A percentile compares a stretch with the other conserved stretches of the same genome.
These are phyloP conservation scores for Talaromyces albobiverticillius DNA, from an alignment of 2,329 filamentous ascomycete genomes.

Conservation along the genomic window DNA sequence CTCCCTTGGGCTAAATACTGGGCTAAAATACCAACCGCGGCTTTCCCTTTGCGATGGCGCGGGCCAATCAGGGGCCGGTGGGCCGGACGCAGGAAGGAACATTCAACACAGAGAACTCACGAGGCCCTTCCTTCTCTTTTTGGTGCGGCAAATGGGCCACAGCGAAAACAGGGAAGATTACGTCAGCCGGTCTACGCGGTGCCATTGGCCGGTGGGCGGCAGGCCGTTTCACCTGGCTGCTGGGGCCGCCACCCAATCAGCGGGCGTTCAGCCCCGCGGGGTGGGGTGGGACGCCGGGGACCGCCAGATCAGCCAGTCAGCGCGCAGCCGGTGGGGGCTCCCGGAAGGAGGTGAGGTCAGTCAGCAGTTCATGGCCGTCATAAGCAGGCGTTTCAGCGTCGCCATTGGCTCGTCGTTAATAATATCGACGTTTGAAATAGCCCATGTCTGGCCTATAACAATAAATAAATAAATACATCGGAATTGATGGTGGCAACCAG, in stretches of 20 bases:
- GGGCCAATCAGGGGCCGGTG: neutral
- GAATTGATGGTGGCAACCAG: no score
- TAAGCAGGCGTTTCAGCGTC: no score
- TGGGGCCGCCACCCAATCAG: neutral
- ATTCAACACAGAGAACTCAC: no score
- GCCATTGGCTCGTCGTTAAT: no score
- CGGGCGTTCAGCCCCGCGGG: neutral
- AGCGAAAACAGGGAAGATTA: no score
- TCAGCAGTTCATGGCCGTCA: slow-evolving; percentile 10
- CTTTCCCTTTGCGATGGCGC: neutral
- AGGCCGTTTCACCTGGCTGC: neutral
- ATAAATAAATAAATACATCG: no score
- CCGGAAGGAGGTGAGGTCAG: neutral
- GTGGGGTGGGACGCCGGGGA: slow-evolving; percentile 2
- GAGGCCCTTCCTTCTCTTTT: no score
- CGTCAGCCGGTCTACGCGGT: no score
- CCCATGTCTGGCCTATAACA: no score
- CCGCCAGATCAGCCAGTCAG: slow-evolving; percentile 4
- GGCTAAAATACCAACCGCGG: neutral
- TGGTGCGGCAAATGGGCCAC: no score
- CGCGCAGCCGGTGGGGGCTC: neutral
- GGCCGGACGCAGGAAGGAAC: no score
- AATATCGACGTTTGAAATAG: no score
- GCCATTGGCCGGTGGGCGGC: neutral
- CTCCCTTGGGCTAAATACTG: neutral